Evolutionary conservation across 768 basidiomycete genomes (phyloP), one percentile per base, ranked within the genome.

Genomic region (Phanerochaete sordida): DNA sequence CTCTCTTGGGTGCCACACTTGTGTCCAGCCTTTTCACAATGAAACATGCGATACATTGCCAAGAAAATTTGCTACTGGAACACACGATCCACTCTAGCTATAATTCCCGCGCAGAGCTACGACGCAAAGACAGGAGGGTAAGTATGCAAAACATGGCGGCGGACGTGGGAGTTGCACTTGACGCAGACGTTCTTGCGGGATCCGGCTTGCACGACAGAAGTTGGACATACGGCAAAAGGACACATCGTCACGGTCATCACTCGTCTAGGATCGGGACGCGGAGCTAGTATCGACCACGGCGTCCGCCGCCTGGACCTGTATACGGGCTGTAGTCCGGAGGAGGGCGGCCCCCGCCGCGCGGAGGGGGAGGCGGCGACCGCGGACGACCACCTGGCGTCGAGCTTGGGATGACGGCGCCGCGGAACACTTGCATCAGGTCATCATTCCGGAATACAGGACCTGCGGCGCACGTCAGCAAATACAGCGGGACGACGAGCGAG

Each of bases 371-470:
- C 9, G 82, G 84, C 13, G 86, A 83, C 56, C 82, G 82, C 2
- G 80, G 74, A 63, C 81, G 77, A 48, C 73, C 71, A 47, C 71
- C 70, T 4, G 11, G 11, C 59, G 59, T 74, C 13, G 71, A 80
- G 60, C 85, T 87, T 0, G 93, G 91, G 57, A 94, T 91, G 31
- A 89, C 84, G 50, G 91, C 90, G 67, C 84, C 90, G 35, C 85
- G 81, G 72, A 97, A 88, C 30, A 93, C 69, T 62, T 88, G 87
- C 86, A 98, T 88, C 39, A 96, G 76, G 72, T 96, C 94, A 30
- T 97, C 95, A 1, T 90, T 88, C 58, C 91, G 81, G 76, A 96
- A 96, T 39, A 93, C 82, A 9, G 95, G 95, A 3, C 94, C 94
- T 95, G 65, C 23, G 54, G 61, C 56, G 31, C 19, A 19, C 56